Evolutionary conservation across 139 green algal genomes (phyloP).

Genomic region (Chlorokybus atmophyticus): DNA sequence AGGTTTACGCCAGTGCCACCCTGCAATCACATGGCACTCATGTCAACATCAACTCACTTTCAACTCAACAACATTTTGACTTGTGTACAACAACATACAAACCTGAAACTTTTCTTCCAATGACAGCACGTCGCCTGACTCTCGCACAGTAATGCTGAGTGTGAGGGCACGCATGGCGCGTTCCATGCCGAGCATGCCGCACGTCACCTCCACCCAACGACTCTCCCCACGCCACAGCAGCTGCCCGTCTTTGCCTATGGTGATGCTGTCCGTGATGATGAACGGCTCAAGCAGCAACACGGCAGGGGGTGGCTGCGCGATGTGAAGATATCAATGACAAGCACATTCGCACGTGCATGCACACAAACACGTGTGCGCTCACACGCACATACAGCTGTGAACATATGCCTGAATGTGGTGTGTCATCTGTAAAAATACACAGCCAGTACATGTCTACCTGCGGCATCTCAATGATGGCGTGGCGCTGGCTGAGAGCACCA

Average conservation of each 20-base stretch:
- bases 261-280: conserved; percentile 34
- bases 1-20: conserved; percentile 35
- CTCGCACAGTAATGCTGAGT: conserved; percentile 33
- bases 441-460: no score
- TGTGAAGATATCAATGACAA: conserved; percentile 18
- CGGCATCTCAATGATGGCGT: conserved; percentile 17
- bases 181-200: conserved; percentile 36
- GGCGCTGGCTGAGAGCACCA: conserved; percentile 11
- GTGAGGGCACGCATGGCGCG: conserved; percentile 33
- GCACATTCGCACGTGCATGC: no score
- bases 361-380: background rate
- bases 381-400: no score
- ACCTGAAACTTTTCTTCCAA: conserved; percentile 47
- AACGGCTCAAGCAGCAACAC: conserved; percentile 45
- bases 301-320: conserved; percentile 10
- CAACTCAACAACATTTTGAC: no score
- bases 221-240: conserved; percentile 34
- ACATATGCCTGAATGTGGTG: no score
- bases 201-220: conserved; percentile 44
- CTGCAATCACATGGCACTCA: background rate
- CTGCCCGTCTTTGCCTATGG: background rate
- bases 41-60: no score
- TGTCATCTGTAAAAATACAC: no score
- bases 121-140: conserved; percentile 28
- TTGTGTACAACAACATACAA: no score